phyloP scores from a whole-genome alignment of 1,284 basidiomycete species.

The Fomitopsis betulina region DNA sequence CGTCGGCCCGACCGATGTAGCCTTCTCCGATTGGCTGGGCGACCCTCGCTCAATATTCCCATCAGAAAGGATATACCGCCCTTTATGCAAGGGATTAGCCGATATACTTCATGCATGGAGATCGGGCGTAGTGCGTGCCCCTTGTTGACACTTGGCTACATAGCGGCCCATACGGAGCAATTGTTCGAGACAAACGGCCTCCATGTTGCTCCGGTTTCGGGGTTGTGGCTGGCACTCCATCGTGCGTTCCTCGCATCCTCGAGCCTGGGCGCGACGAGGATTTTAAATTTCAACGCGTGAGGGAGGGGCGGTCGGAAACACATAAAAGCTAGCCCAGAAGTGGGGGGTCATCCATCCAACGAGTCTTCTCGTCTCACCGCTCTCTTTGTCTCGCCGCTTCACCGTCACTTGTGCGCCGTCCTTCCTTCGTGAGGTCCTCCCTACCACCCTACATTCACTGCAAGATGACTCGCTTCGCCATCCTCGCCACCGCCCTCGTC shows the following conservation, averaged over 20 bases:
- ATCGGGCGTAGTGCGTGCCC: not conserved
- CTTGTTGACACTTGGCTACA: not conserved
- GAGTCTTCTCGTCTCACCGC: constrained; percentile 1
- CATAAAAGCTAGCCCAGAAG: not conserved
- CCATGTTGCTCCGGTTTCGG: not conserved
- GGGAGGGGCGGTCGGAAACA: not conserved
- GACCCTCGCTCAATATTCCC: not conserved
- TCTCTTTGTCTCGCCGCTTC: constrained; percentile 1
- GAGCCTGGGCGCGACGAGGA: not conserved
- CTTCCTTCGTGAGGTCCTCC: not conserved
- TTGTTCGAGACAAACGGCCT: not conserved
- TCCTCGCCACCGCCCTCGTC: constrained; percentile 41
- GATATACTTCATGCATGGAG: not conserved
- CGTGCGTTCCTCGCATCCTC: not conserved
- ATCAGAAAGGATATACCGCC: not conserved
- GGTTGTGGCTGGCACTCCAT: not conserved
- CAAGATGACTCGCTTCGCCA: constrained; percentile 36
- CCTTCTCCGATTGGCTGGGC: not conserved
- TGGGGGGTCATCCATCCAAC: not conserved
- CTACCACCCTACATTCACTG: constrained; percentile 3
- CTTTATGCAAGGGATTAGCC: not conserved
- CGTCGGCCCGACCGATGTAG: not conserved
- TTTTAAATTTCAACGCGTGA: not conserved
- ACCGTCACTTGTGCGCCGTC: constrained; percentile 2
- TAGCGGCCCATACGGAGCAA: not conserved